phyloP scores from a whole-genome alignment of 768 basidiomycete species.

The Mycena galopus region DNA sequence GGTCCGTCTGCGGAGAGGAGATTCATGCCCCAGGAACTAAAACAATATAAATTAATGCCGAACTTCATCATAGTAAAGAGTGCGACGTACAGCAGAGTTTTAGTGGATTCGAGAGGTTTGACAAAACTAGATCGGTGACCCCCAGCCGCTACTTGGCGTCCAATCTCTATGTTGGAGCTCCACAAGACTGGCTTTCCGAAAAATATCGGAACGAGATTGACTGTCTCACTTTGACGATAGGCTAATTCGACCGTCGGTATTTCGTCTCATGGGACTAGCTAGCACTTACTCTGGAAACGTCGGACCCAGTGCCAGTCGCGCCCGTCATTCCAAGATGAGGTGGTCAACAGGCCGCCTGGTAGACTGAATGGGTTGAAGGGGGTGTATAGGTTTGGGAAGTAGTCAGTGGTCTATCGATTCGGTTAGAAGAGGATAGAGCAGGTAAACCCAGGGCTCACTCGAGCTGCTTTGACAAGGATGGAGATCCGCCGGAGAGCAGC shows the following conservation, averaged over 20 bases:
- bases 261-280: neutral
- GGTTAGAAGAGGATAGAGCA: too few species aligned
- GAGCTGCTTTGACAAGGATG: too few species aligned
- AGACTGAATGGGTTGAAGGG: conserved; percentile 38
- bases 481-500: too few species aligned
- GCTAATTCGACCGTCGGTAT: conserved; percentile 30
- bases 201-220: conserved; percentile 41
- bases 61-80: too few species aligned
- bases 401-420: too few species aligned
- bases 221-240: conserved; percentile 38
- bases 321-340: conserved; percentile 45
- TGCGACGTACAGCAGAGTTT: neutral
- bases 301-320: conserved; percentile 42
- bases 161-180: conserved; percentile 47
- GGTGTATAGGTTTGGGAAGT: too few species aligned
- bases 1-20: conserved; percentile 48
- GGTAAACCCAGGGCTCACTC: too few species aligned
- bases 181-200: conserved; percentile 38
- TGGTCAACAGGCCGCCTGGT: conserved; percentile 42
- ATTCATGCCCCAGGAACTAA: conserved; percentile 53
- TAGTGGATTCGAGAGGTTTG: conserved; percentile 34
- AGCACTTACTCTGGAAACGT: conserved; percentile 39
- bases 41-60: too few species aligned
- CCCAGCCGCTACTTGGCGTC: conserved; percentile 41
- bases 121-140: conserved; percentile 38